phyloP scores from a whole-genome alignment of 306 rosid species.

The Sesbania bispinosa region DNA sequence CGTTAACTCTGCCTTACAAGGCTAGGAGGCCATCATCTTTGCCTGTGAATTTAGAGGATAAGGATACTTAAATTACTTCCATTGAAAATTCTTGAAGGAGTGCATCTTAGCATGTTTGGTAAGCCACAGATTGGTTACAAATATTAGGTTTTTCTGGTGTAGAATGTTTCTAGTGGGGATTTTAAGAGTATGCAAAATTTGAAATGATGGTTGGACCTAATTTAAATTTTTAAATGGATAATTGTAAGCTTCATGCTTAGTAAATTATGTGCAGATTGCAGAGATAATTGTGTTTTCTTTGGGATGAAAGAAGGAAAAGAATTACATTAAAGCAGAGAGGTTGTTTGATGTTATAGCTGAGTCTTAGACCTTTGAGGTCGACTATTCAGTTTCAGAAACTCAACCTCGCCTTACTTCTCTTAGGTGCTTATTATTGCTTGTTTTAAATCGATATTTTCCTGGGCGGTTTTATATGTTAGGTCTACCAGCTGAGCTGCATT shows the following conservation, averaged over 20 bases:
- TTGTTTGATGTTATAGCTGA: neutral
- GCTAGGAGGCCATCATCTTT: neutral
- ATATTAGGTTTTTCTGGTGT: neutral
- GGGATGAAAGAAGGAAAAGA: neutral
- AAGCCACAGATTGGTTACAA: neutral
- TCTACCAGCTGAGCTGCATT: no score
- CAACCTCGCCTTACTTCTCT: neutral
- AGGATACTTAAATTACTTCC: no score
- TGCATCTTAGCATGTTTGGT: constrained; percentile 6
- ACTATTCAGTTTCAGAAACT: neutral
- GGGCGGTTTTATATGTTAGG: no score
- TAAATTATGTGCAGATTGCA: neutral
- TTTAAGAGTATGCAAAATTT: neutral
- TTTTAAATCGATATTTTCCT: no score
- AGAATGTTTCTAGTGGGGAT: neutral
- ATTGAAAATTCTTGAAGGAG: no score
- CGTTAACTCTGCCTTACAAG: neutral
- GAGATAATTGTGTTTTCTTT: no score
- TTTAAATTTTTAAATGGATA: neutral
- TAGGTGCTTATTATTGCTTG: no score
- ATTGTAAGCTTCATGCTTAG: neutral
- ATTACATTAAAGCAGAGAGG: neutral
- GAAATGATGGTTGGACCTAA: neutral
- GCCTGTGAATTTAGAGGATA: no score
- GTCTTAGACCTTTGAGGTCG: neutral